These are phyloP conservation scores for Nymphaea thermarum DNA, from an alignment of 164 flowering plant species.

Conservation along the genomic window DNA sequence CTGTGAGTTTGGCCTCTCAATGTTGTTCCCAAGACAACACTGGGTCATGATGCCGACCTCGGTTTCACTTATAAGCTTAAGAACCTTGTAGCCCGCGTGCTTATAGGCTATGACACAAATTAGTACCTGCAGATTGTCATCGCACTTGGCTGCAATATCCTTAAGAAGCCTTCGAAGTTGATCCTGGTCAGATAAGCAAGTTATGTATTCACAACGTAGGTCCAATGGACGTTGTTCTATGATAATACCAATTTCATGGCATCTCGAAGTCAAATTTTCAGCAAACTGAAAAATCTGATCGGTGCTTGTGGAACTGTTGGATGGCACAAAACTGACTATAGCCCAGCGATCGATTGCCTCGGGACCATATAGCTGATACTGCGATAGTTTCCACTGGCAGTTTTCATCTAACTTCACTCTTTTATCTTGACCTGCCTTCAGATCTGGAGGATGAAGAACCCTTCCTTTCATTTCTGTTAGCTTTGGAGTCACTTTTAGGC, in stretches of 20 bases:
- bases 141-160: neutral
- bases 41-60: slow-evolving; percentile 60
- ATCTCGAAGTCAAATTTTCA: neutral
- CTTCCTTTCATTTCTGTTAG: slow-evolving; percentile 58
- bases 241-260: neutral
- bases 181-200: neutral
- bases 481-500: slow-evolving; percentile 19
- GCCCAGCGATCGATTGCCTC: slow-evolving; percentile 45
- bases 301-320: neutral
- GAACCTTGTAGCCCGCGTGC: slow-evolving; percentile 52
- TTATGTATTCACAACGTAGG: neutral
- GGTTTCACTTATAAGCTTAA: slow-evolving; percentile 68
- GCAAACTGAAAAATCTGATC: neutral
- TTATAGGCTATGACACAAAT: slow-evolving; percentile 52
- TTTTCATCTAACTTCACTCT: slow-evolving; percentile 13
- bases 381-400: slow-evolving; percentile 57
- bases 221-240: neutral
- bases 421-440: slow-evolving; percentile 29
- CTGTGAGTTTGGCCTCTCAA: slow-evolving; percentile 19
- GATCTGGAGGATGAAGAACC: slow-evolving; percentile 39
- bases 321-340: slow-evolving; percentile 31
- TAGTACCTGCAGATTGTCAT: slow-evolving; percentile 32
- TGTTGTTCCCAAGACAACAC: slow-evolving; percentile 30
- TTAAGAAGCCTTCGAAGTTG: neutral
- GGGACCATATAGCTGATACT: slow-evolving; percentile 34